Percentiles rank a stretch among this genome's conserved stretches.
phyloP scores from a whole-genome alignment of 2,329 filamentous ascomycete genomes.

The Calonectria montana region DNA sequence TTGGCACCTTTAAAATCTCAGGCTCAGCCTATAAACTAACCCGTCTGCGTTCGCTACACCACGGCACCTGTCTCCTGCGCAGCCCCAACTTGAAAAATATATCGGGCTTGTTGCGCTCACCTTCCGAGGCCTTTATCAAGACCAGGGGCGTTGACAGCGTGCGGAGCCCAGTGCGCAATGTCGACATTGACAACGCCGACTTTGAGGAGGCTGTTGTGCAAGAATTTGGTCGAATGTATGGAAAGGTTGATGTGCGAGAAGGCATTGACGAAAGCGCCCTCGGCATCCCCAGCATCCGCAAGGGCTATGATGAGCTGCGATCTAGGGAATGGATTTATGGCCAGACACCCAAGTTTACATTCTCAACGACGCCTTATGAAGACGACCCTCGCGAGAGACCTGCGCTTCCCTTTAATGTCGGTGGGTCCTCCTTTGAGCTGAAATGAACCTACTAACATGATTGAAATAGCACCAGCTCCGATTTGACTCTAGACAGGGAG shows the following conservation, averaged over 20 bases:
- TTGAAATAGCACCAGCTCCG: conserved; percentile 44
- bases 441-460: neutral
- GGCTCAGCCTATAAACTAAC: conserved; percentile 97
- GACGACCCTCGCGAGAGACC: conserved; percentile 69
- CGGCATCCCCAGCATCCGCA: conserved; percentile 61
- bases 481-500: conserved; percentile 52
- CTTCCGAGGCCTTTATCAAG: conserved; percentile 79
- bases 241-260: conserved; percentile 48
- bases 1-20: conserved; percentile 78
- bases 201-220: conserved; percentile 68
- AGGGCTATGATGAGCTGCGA: conserved; percentile 53
- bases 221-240: conserved; percentile 78
- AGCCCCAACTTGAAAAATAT: conserved; percentile 81
- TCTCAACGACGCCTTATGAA: conserved; percentile 71
- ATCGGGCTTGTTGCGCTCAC: conserved; percentile 78
- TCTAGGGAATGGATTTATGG: conserved; percentile 81
- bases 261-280: conserved; percentile 63
- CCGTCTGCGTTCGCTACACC: conserved; percentile 82
- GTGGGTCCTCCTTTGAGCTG: conserved; percentile 18
- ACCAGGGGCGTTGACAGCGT: conserved; percentile 93
- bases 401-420: conserved; percentile 58
- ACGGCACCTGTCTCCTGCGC: conserved; percentile 87
- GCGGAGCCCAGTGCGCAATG: conserved; percentile 84
- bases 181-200: conserved; percentile 63
- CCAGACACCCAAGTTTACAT: conserved; percentile 87